Base-by-base conservation (phyloP, 495 filamentous ascomycete species). In the Poronia punctata region DNA sequence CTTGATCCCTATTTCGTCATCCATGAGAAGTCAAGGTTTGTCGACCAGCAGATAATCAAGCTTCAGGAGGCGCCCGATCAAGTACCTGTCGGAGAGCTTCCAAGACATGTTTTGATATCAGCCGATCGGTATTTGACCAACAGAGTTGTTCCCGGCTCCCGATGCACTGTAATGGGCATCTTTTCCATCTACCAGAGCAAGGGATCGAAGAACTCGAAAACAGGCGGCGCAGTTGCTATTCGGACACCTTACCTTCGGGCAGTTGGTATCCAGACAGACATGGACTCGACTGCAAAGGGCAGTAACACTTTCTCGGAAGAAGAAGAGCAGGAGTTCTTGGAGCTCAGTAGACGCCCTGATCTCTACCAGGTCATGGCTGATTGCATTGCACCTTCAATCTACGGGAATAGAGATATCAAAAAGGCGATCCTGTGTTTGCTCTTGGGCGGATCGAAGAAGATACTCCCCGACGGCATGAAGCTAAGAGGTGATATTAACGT, bases 401-500 rank as follows among this genome's bases (percentile, higher is more conserved):
- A 95, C 54, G 93, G 93, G 18, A 97, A 95, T 59, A 56, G 73
- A 35, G 88, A 99, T 50, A 99, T 99, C 57, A 99, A 99, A 60
- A 99, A 96, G 62, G 79, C 93, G n/a, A 97, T 99, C 54, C 79
- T 94, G 1, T 97, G 93, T 60, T 72, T 99, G 2, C 74, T 99
- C 1, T 76, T 99, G 52, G 93, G 93, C 46, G 93, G 93, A 10
- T 94, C 87, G 15, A 99, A 99, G 68, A 99, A 99, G 65, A 94
- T 99, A 29, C 74, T 99, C 2, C 93, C 93, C 0, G 93, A 99
- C 53, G 93, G 93, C 31, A 99, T 99, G 92, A 94, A 86, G 56
- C 78, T 99, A 11, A 80, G 93, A 72, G 93, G 93, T 46, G 93
- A 99, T 59, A 97, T 99, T 60, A 99, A 99, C 66, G 92, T 99